Conservation (phyloP, 78 protist genomes). For the Dictyostelium brefeldianum region DNA sequence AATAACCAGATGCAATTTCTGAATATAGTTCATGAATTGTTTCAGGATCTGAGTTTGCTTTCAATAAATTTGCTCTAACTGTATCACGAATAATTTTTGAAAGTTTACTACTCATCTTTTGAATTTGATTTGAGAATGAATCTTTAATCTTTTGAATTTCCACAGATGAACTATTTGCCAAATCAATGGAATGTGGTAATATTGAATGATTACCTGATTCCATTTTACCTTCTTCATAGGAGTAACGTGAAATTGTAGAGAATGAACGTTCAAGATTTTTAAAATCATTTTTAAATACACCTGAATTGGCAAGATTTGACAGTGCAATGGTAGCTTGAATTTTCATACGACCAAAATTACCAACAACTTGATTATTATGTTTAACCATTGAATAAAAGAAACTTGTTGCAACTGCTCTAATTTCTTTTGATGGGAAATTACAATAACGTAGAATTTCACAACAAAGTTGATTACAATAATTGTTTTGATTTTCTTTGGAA, state of each 20-base stretch:
- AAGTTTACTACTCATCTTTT: conserved; percentile 39
- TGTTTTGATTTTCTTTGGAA: conserved; percentile 22
- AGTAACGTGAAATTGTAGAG: conserved; percentile 7
- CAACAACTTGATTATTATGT: conserved; percentile 61
- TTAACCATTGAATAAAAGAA: conserved; percentile 68
- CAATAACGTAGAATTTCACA: conserved; percentile 38
- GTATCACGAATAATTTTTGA: conserved; percentile 73
- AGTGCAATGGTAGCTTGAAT: conserved; percentile 73
- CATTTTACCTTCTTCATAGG: neutral
- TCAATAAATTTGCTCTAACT: conserved; percentile 28
- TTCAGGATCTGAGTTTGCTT: conserved; percentile 79
- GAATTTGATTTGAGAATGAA: conserved; percentile 20
- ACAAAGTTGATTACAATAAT: conserved; percentile 35
- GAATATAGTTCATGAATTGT: conserved; percentile 56
- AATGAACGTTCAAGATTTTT: conserved; percentile 32
- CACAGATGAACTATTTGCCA: neutral
- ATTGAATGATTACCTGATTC: conserved; percentile 1
- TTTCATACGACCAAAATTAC: conserved; percentile 80
- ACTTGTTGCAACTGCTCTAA: conserved; percentile 12
- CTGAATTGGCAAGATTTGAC: conserved; percentile 22
- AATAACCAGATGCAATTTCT: conserved; percentile 69
- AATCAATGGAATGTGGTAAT: neutral
- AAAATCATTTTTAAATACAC: conserved; percentile 13
- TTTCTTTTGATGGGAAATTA: conserved; percentile 24
- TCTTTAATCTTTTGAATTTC: neutral